Evolutionary conservation across 225 moss, liverwort and hornwort genomes (phyloP).

Genomic region (Marchantia paleacea): DNA sequence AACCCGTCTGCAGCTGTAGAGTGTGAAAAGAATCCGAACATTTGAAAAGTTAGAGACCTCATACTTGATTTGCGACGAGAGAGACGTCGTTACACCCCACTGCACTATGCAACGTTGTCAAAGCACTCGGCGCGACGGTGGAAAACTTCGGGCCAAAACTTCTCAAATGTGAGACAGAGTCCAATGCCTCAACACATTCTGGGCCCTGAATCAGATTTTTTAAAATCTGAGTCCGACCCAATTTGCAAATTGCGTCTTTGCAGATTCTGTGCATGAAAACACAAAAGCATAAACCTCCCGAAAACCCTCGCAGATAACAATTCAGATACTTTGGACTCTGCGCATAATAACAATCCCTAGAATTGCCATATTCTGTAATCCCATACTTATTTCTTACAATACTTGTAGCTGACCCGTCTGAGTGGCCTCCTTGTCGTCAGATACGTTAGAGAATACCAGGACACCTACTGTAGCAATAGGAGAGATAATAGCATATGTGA

Average conservation of each 20-base stretch:
- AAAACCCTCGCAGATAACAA: not conserved
- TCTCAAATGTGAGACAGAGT: not conserved
- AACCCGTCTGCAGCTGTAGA: too few relatives aligned
- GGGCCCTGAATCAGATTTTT: not conserved
- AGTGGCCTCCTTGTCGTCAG: too few relatives aligned
- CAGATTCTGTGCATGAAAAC: not conserved
- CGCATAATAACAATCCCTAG: not conserved
- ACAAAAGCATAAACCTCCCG: not conserved
- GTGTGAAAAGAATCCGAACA: not conserved
- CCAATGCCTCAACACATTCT: not conserved
- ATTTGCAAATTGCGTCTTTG: not conserved
- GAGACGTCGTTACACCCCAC: not conserved
- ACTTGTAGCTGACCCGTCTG: too few relatives aligned
- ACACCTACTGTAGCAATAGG: too few relatives aligned
- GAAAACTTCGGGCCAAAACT: not conserved
- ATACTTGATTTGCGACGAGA: not conserved
- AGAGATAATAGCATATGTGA: too few relatives aligned
- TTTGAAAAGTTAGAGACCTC: not conserved
- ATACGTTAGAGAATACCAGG: too few relatives aligned
- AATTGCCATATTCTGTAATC: not conserved
- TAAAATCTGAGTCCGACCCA: not conserved
- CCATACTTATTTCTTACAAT: not conserved
- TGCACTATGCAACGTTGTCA: not conserved
- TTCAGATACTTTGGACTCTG: not conserved
- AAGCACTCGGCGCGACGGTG: too few relatives aligned